phyloP scores from a whole-genome alignment of 2,329 filamentous ascomycete species.

The Cladosporium phlei region DNA sequence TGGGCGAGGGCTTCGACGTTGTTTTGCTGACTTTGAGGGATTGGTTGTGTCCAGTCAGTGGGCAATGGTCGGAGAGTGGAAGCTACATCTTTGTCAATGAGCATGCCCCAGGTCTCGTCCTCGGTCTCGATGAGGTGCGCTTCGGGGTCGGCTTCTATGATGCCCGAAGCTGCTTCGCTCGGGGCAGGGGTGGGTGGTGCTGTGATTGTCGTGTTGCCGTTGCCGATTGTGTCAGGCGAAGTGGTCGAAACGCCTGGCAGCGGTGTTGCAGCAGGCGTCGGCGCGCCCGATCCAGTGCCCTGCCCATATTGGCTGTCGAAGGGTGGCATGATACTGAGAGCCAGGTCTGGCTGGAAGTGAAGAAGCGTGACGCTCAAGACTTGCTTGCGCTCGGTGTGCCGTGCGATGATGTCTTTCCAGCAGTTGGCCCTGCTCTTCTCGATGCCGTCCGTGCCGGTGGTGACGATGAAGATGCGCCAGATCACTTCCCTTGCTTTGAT shows the following conservation, averaged over 20 bases:
- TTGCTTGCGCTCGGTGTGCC: constrained; percentile 32
- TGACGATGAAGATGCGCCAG: constrained; percentile 34
- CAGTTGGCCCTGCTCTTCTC: constrained; percentile 5
- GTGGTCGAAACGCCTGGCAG: background rate
- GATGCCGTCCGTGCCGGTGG: constrained; percentile 5
- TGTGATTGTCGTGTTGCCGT: constrained; percentile 12
- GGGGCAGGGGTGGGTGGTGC: constrained; percentile 42
- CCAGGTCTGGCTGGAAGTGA: constrained; percentile 4
- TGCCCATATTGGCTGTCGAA: background rate
- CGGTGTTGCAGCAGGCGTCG: constrained; percentile 5
- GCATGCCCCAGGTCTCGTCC: constrained; percentile 71
- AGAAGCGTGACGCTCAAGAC: constrained; percentile 27
- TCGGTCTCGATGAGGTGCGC: constrained; percentile 66
- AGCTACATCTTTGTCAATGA: constrained; percentile 45
- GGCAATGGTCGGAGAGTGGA: constrained; percentile 21
- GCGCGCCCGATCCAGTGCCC: background rate
- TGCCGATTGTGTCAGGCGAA: constrained; percentile 2
- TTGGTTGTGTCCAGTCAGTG: no score
- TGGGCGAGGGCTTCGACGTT: constrained; percentile 35
- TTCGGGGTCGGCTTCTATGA: constrained; percentile 54
- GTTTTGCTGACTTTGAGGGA: no score
- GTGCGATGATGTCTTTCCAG: constrained; percentile 13
- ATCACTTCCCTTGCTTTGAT: constrained; percentile 7
- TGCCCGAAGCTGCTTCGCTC: constrained; percentile 42
- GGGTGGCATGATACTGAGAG: constrained; percentile 1